Percentiles rank a stretch among this genome's conserved stretches.
Evolutionary conservation across 2,329 filamentous ascomycete genomes (phyloP).

Genomic region (Stemphylium lycopersici): DNA sequence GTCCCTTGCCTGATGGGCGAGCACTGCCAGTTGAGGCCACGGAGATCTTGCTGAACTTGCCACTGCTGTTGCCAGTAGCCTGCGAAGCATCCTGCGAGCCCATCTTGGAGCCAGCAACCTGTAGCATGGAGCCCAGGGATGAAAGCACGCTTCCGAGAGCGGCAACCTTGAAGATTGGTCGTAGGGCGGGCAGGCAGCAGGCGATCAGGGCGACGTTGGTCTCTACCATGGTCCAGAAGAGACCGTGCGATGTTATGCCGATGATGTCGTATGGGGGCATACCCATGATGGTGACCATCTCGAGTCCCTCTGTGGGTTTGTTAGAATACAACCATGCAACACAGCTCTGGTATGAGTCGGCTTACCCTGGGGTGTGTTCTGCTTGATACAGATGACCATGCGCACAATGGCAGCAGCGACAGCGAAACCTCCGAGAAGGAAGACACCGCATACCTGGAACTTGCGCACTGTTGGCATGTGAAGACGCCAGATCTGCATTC

Average conservation of each 20-base stretch:
- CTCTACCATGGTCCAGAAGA: constrained; percentile 12
- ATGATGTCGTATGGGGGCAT: constrained; percentile 15
- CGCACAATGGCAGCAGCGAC: constrained; percentile 8
- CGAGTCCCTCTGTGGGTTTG: constrained; percentile 1
- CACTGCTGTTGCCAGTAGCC: background rate
- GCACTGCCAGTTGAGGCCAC: constrained; percentile 1
- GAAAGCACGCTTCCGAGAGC: constrained; percentile 2
- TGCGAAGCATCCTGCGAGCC: constrained; percentile 2
- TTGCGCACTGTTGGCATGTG: constrained; percentile 10
- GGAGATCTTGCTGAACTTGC: constrained; percentile 12
- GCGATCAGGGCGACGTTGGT: constrained; percentile 10
- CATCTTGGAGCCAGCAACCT: constrained; percentile 7
- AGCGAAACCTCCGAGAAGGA: constrained; percentile 11
- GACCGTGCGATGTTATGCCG: constrained; percentile 11
- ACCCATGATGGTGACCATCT: constrained; percentile 8
- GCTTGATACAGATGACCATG: constrained; percentile 15
- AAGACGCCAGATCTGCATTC: constrained; percentile 10
- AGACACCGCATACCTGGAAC: constrained; percentile 9
- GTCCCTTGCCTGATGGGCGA: background rate
- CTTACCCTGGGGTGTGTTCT: constrained; percentile 2
- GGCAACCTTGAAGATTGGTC: constrained; percentile 3
- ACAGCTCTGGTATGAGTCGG: too few relatives aligned
- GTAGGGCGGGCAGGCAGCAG: constrained; percentile 6
- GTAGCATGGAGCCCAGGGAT: constrained; percentile 9
- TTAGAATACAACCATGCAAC: too few relatives aligned